Evolutionary conservation across 106 monocot species (phyloP).

Genomic region (Agapanthus africanus): DNA sequence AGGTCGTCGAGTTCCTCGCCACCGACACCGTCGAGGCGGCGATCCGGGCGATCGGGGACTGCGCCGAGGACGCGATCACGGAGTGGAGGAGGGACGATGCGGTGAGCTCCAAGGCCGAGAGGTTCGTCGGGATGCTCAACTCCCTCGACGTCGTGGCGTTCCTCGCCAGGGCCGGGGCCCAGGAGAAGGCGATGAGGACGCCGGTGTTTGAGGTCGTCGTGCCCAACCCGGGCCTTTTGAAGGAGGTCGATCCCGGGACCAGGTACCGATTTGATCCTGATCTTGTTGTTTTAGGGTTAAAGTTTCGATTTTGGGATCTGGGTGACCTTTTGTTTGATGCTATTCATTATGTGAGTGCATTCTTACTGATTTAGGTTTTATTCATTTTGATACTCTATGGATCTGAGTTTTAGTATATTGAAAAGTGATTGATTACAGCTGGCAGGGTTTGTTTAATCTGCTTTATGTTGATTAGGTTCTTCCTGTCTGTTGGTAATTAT

Average conservation of each 20-base stretch:
- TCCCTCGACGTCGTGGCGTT: conserved; percentile 46
- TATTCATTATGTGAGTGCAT: background rate
- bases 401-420: background rate
- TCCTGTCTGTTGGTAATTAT: background rate
- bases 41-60: conserved; percentile 36
- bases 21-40: conserved; percentile 55
- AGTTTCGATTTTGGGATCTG: conserved; percentile 3
- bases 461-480: background rate
- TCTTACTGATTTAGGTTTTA: background rate
- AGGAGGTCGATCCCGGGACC: conserved; percentile 44
- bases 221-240: conserved; percentile 21
- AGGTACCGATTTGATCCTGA: conserved; percentile 23
- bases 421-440: background rate
- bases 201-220: conserved; percentile 35
- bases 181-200: conserved; percentile 22
- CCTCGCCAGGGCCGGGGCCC: conserved; percentile 26
- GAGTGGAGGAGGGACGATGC: conserved; percentile 25
- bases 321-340: background rate
- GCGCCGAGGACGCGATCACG: conserved; percentile 45
- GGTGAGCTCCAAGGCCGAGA: conserved; percentile 11
- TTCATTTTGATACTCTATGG: background rate
- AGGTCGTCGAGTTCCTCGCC: conserved; percentile 41
- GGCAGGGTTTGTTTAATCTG: background rate
- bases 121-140: conserved; percentile 46
- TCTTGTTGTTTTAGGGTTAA: background rate